Evolutionary conservation across 768 basidiomycete species (phyloP).

Genomic region (Boletus rufocinnamomeus): DNA sequence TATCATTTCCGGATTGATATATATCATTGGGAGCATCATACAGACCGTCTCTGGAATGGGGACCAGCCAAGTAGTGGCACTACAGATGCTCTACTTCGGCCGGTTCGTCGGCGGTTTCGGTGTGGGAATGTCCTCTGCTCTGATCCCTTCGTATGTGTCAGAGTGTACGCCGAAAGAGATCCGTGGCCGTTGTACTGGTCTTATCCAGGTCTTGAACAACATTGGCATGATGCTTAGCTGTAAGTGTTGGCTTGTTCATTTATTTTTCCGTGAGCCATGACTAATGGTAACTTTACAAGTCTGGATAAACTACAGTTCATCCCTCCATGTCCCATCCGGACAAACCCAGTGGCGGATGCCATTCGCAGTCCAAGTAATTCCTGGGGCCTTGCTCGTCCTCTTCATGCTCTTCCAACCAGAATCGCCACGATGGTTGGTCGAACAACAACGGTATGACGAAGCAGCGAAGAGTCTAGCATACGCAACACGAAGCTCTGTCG

Average conservation of each 20-base stretch:
- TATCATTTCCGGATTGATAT: conserved; percentile 46
- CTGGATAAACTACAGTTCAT: conserved; percentile 51
- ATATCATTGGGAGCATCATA: conserved; percentile 49
- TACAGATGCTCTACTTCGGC: conserved; percentile 46
- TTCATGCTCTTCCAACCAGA: conserved; percentile 53
- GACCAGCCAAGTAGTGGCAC: conserved; percentile 35
- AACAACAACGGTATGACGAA: conserved; percentile 43
- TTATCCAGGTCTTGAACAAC: conserved; percentile 39
- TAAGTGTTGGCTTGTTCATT: conserved; percentile 14
- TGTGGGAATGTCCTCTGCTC: conserved; percentile 53
- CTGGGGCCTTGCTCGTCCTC: conserved; percentile 49
- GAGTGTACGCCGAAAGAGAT: conserved; percentile 51
- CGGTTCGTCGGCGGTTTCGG: conserved; percentile 64
- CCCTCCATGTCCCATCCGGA: conserved; percentile 38
- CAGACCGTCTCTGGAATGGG: conserved; percentile 48
- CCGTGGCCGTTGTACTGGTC: conserved; percentile 51
- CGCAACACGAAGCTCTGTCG: conserved; percentile 31
- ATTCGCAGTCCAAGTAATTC: conserved; percentile 52
- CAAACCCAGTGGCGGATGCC: conserved; percentile 56
- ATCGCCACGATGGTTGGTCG: conserved; percentile 59
- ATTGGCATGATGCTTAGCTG: conserved; percentile 39
- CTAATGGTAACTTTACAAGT: conserved; percentile 27
- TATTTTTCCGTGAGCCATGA: background rate
- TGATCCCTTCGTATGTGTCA: conserved; percentile 53
- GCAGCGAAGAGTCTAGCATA: conserved; percentile 45